Percentiles rank a stretch among this genome's conserved stretches.
Conservation (phyloP, 2,329 filamentous ascomycete species). For the Alternaria tenuissima region DNA sequence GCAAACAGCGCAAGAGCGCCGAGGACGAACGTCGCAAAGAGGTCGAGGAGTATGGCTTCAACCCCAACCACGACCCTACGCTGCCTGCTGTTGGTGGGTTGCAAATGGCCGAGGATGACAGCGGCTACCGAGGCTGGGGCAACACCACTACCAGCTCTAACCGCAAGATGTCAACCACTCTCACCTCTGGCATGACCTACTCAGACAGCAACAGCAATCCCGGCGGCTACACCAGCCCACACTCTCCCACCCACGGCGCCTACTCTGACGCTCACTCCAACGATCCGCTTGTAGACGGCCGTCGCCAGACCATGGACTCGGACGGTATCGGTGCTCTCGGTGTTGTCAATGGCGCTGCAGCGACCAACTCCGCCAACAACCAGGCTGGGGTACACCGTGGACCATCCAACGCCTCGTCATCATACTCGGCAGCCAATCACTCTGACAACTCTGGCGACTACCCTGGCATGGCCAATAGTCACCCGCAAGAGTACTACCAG, state of each 20-base stretch:
- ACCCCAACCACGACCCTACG: constrained; percentile 94
- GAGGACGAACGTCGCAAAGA: constrained; percentile 93
- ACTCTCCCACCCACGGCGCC: constrained; percentile 72
- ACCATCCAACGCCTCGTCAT: constrained; percentile 93
- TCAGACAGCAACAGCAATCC: constrained; percentile 73
- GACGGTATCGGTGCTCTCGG: constrained; percentile 87
- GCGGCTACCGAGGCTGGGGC: constrained; percentile 95
- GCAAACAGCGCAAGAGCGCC: constrained; percentile 82
- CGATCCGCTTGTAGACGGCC: constrained; percentile 67
- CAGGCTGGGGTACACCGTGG: constrained; percentile 78
- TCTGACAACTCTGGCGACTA: constrained; percentile 71
- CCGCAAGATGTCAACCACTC: constrained; percentile 86
- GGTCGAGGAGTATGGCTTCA: constrained; percentile 96
- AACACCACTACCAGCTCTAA: constrained; percentile 73
- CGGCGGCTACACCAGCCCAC: constrained; percentile 59
- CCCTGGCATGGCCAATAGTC: constrained; percentile 55
- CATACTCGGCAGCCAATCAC: constrained; percentile 82
- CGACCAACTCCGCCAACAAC: constrained; percentile 71
- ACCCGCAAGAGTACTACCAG: constrained; percentile 61
- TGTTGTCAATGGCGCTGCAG: constrained; percentile 43
- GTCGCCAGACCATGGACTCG: constrained; percentile 67
- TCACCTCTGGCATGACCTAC: constrained; percentile 77
- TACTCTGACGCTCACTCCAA: constrained; percentile 73
- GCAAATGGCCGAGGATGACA: constrained; percentile 75
- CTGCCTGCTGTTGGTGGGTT: constrained; percentile 67